phyloP scores from a whole-genome alignment of 805 yeast genomes.

The Monosporozyma unispora region DNA sequence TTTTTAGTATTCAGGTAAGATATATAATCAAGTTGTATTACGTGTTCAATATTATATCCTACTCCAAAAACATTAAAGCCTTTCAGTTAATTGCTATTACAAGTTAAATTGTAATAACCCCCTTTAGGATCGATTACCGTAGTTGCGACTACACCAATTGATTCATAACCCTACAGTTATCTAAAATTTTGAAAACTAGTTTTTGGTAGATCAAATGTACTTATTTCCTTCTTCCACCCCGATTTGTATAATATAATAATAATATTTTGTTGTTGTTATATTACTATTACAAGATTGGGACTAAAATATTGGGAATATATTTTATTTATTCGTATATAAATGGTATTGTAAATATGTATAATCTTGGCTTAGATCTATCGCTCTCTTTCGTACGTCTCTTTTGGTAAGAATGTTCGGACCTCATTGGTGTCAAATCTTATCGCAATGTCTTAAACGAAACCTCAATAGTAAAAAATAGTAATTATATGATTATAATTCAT shows the following conservation, averaged over 20 bases:
- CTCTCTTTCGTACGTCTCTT: too few species aligned
- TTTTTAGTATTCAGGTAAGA: too few species aligned
- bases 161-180: slow-evolving; percentile 23
- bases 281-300: slow-evolving; percentile 25
- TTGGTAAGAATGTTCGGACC: too few species aligned
- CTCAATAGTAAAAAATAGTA: background rate
- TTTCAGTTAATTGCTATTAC: slow-evolving; percentile 13
- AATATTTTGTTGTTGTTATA: slow-evolving; percentile 4
- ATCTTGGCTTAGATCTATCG: too few species aligned
- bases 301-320: slow-evolving; percentile 27
- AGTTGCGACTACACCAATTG: slow-evolving; percentile 29
- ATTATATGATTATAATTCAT: background rate
- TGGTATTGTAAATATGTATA: background rate
- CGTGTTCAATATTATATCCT: background rate
- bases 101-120: slow-evolving; percentile 1
- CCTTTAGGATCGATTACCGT: slow-evolving; percentile 23
- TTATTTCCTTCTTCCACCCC: slow-evolving; percentile 31
- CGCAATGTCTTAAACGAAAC: background rate
- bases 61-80: slow-evolving; percentile 26
- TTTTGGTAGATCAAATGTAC: slow-evolving; percentile 24
- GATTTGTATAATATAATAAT: slow-evolving; percentile 14
- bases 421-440: too few species aligned
- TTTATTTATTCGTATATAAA: background rate
- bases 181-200: slow-evolving; percentile 26
- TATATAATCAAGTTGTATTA: background rate